These are phyloP conservation scores for Heimioporus sp. DNA, from an alignment of 768 basidiomycete species.

Conservation along the genomic window DNA sequence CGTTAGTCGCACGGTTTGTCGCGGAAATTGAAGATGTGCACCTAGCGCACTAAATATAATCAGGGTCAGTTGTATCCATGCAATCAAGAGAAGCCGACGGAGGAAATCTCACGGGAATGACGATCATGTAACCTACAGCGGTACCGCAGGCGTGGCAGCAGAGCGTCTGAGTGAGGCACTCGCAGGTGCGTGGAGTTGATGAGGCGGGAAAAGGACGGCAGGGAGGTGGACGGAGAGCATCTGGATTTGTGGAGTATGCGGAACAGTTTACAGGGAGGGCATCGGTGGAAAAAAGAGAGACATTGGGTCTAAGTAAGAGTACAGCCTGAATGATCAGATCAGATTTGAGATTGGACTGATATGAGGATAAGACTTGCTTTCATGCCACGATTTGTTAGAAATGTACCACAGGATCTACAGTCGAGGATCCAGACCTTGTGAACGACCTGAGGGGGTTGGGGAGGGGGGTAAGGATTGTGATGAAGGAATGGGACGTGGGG, in stretches of 20 bases:
- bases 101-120: constrained; percentile 48
- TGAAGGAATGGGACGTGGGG: constrained; percentile 36
- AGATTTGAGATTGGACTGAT: background rate
- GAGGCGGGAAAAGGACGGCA: constrained; percentile 36
- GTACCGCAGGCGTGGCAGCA: constrained; percentile 79
- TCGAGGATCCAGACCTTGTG: constrained; percentile 84
- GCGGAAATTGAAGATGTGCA: constrained; percentile 71
- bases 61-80: constrained; percentile 11
- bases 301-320: constrained; percentile 74
- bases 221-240: constrained; percentile 38
- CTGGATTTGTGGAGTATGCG: constrained; percentile 51
- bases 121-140: constrained; percentile 78
- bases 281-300: constrained; percentile 82
- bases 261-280: constrained; percentile 78
- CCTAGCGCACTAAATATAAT: constrained; percentile 49
- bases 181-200: constrained; percentile 60
- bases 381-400: constrained; percentile 85
- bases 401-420: constrained; percentile 69
- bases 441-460: constrained; percentile 38
- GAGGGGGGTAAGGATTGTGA: constrained; percentile 42
- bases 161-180: constrained; percentile 80
- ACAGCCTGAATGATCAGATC: constrained; percentile 55
- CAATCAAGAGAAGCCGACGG: constrained; percentile 1
- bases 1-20: constrained; percentile 73
- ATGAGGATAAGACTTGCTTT: constrained; percentile 46